phyloP scores from a whole-genome alignment of 2,329 filamentous ascomycete genomes.

The Aspergillus bombycis region DNA sequence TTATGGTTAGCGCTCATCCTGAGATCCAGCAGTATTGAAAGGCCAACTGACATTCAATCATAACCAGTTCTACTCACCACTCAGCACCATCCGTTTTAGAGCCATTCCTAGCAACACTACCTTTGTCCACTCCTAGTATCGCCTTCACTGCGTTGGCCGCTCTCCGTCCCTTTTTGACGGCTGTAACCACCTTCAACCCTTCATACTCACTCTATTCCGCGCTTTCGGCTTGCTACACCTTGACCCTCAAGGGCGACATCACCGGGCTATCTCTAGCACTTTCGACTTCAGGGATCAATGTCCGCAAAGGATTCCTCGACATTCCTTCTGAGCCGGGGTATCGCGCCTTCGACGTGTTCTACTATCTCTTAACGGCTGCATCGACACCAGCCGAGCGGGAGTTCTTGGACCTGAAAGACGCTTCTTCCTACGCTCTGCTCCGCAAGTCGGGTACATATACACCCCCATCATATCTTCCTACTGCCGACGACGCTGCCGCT shows the following conservation, averaged over 20 bases:
- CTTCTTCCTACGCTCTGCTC: constrained; percentile 76
- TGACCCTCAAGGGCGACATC: constrained; percentile 79
- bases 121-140: constrained; percentile 73
- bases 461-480: constrained; percentile 85
- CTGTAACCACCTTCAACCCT: constrained; percentile 88
- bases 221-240: constrained; percentile 77
- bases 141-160: constrained; percentile 80
- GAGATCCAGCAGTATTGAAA: background rate
- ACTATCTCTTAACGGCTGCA: constrained; percentile 90
- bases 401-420: constrained; percentile 77
- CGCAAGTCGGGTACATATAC: constrained; percentile 82
- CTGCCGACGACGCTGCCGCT: constrained; percentile 87
- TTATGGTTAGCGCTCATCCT: constrained; percentile 66
- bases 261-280: constrained; percentile 75
- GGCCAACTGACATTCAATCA: constrained; percentile 22
- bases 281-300: constrained; percentile 87
- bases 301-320: constrained; percentile 74
- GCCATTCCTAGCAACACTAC: constrained; percentile 80
- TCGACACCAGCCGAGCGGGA: constrained; percentile 88
- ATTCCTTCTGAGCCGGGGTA: constrained; percentile 79
- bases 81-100: constrained; percentile 82
- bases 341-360: constrained; percentile 96
- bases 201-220: constrained; percentile 78
- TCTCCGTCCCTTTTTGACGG: constrained; percentile 82
- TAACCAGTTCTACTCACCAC: constrained; percentile 76